Conservation (phyloP, 23 red algal species). For the Gracilariopsis chorda region DNA sequence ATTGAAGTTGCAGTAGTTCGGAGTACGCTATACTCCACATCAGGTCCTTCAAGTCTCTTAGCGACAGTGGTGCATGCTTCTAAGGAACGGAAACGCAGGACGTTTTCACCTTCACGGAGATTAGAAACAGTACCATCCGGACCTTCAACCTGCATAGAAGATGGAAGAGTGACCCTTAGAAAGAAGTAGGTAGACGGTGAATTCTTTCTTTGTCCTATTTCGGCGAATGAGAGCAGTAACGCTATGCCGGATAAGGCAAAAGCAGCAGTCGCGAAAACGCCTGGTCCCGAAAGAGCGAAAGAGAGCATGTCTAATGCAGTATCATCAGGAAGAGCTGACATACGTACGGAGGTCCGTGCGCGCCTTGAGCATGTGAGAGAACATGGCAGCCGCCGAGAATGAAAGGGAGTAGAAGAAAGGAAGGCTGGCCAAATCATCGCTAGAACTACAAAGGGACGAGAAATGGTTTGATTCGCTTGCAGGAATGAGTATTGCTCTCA, state of each 20-base stretch:
- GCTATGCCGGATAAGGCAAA: background rate
- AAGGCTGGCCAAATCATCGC: too few species aligned
- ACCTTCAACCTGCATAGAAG: background rate
- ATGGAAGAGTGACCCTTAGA: background rate
- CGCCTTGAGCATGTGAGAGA: background rate
- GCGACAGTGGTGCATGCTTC: conserved; percentile 20
- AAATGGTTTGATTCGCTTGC: too few species aligned
- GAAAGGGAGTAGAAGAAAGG: too few species aligned
- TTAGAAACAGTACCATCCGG: conserved; percentile 11
- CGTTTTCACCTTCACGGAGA: conserved; percentile 22
- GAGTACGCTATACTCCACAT: conserved; percentile 14
- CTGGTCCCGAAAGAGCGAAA: conserved; percentile 55
- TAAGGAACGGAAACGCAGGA: background rate
- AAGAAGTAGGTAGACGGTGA: background rate
- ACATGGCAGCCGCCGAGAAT: background rate
- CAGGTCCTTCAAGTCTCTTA: conserved; percentile 6
- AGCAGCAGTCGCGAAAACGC: conserved; percentile 17
- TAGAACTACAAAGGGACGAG: too few species aligned
- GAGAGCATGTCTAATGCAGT: conserved; percentile 50
- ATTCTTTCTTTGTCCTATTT: conserved; percentile 2
- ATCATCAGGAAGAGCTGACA: conserved; percentile 47
- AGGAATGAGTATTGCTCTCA: too few species aligned
- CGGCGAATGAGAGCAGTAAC: conserved; percentile 34
- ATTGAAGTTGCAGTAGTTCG: background rate
- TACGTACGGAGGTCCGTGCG: background rate